Evolutionary conservation across 139 green algal genomes (phyloP), one percentile per base, ranked within the genome.

Genomic region (Nannochloris sp.): DNA sequence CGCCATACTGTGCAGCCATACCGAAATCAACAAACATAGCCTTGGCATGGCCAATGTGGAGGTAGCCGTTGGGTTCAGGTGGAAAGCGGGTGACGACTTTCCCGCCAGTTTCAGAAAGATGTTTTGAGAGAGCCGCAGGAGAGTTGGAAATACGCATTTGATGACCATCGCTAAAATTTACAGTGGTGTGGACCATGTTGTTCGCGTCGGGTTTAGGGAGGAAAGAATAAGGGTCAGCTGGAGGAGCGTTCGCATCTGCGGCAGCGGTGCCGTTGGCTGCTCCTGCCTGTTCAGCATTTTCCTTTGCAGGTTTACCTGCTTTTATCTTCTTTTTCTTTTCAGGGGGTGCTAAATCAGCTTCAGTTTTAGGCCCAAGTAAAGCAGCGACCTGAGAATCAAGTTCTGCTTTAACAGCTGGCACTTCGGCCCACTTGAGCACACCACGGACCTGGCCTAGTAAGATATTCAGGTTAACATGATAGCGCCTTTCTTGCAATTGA

Each of bases 21-120:
- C 93, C 95, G 87, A 99, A 99, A 81, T 96, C 88, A 4, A 99
- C 85, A 81, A 97, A 93, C 90, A 96, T 97, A 54, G 92, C 92
- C 89, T 99, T 99, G 64, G 90, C 93, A 73, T 98, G 94, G 0
- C 95, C 95, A 39, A 95, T 89, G 71, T 95, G 88, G 32, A 94
- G 77, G 73, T 95, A 95, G 30, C 88, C 88, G 62, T 95, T 95
- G 42, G 95, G 95, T 78, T 99, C 95, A 0, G 95, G 95, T 0
- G 95, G 95, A 67, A 99, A 99, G n/a, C 95, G 83, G 1, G 95
- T 98, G 6, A 92, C 60, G 34, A 96, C 83, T 69, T 84, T 84
- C 36, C 95, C 91, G 10, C 89, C 90, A 4, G 91, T 99, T 4
- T 44, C 47, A 27, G 38, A 55, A 42, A 98, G 67, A 70, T 98